Conservation (phyloP, 176 grass and related monocot genomes). For the Aegilops umbellulata region DNA sequence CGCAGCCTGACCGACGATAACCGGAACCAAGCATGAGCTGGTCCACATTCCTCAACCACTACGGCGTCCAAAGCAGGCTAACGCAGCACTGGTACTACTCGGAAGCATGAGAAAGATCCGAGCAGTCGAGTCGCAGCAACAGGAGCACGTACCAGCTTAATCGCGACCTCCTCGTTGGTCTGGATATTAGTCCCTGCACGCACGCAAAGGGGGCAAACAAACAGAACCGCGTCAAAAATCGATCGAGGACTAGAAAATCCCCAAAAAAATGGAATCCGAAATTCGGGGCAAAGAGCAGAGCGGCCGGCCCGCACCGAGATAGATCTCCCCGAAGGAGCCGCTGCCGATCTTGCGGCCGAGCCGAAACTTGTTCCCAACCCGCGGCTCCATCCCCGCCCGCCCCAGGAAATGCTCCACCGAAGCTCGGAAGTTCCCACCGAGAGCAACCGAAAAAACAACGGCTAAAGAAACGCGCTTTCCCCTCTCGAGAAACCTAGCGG, state of each 20-base stretch:
- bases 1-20: background rate
- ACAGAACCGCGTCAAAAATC: slow-evolving; percentile 7
- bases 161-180: slow-evolving; percentile 98
- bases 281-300: slow-evolving; percentile 1
- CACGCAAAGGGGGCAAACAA: background rate
- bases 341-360: slow-evolving; percentile 98
- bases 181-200: slow-evolving; percentile 87
- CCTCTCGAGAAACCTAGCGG: slow-evolving; percentile 28
- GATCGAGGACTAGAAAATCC: background rate
- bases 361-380: slow-evolving; percentile 92
- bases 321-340: slow-evolving; percentile 99
- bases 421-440: slow-evolving; percentile 27
- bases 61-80: background rate
- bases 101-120: slow-evolving; percentile 9
- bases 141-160: slow-evolving; percentile 82
- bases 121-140: slow-evolving; percentile 9
- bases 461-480: slow-evolving; percentile 17
- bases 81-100: background rate
- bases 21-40: background rate
- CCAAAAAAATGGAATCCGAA: background rate
- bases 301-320: slow-evolving; percentile 52
- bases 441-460: background rate
- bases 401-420: background rate
- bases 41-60: background rate
- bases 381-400: slow-evolving; percentile 65